A percentile compares a stretch with the other conserved stretches of the same genome.
Conservation (phyloP, 768 basidiomycete species). For the Chlorophyllum brunneum region DNA sequence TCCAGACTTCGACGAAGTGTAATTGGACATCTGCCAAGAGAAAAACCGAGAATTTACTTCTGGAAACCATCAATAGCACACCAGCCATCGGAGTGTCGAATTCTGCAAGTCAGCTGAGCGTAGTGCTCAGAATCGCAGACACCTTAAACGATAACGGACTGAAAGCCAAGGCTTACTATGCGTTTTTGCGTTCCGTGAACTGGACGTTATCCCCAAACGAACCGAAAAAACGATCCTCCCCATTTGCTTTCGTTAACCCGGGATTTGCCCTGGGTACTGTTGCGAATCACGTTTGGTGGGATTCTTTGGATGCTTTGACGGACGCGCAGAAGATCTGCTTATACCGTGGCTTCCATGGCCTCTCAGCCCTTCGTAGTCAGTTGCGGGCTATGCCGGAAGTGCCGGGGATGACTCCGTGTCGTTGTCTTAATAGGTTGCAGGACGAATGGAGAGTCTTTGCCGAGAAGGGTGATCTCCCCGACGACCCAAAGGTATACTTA, state of each 20-base stretch:
- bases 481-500: neutral
- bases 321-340: neutral
- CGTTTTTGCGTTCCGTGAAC: neutral
- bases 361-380: neutral
- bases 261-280: neutral
- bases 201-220: neutral
- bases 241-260: neutral
- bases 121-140: neutral
- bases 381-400: neutral
- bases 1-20: neutral
- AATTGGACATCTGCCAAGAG: too few species aligned
- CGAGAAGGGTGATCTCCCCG: neutral
- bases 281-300: neutral
- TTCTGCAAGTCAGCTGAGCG: neutral
- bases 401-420: too few species aligned
- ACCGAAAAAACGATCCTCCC: neutral
- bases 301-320: neutral
- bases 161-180: neutral
- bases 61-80: too few species aligned
- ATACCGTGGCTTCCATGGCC: neutral
- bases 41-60: too few species aligned
- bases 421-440: too few species aligned
- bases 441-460: neutral
- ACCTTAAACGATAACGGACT: neutral
- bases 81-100: too few species aligned